These are phyloP conservation scores for Amaranthus hypochondriacus DNA, from an alignment of 148 eudicot genomes.

Conservation along the genomic window DNA sequence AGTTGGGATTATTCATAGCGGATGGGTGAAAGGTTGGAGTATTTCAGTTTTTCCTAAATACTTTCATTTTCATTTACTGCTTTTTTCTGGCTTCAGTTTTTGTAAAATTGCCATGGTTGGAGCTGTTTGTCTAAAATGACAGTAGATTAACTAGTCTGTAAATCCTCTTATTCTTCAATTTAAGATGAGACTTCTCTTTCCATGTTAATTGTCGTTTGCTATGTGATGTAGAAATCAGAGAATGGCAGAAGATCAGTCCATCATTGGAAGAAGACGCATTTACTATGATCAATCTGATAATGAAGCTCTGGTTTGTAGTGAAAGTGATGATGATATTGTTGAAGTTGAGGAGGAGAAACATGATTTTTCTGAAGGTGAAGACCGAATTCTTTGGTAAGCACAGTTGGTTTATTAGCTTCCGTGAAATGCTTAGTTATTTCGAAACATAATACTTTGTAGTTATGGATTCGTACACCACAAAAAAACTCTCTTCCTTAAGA, in stretches of 20 bases:
- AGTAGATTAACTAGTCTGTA: not conserved
- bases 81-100: not conserved
- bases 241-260: constrained; percentile 90
- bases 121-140: not conserved
- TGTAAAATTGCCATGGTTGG: not conserved
- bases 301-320: constrained; percentile 84
- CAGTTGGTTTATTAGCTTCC: not conserved
- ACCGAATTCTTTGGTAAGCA: constrained; percentile 66
- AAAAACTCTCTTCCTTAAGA: too few species aligned
- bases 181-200: constrained; percentile 9
- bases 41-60: not conserved
- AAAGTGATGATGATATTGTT: constrained; percentile 76
- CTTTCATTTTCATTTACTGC: not conserved
- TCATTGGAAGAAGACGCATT: constrained; percentile 82
- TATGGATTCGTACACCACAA: too few species aligned
- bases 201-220: constrained; percentile 1
- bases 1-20: too few species aligned
- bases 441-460: too few species aligned
- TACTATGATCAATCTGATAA: constrained; percentile 75
- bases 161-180: not conserved
- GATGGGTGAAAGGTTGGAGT: too few species aligned
- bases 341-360: constrained; percentile 60
- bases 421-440: too few species aligned
- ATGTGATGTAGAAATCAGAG: constrained; percentile 72
- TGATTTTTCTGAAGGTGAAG: constrained; percentile 71